Base-by-base conservation (phyloP, 2,329 filamentous ascomycete genomes). In the Tympanopsis confertula region DNA sequence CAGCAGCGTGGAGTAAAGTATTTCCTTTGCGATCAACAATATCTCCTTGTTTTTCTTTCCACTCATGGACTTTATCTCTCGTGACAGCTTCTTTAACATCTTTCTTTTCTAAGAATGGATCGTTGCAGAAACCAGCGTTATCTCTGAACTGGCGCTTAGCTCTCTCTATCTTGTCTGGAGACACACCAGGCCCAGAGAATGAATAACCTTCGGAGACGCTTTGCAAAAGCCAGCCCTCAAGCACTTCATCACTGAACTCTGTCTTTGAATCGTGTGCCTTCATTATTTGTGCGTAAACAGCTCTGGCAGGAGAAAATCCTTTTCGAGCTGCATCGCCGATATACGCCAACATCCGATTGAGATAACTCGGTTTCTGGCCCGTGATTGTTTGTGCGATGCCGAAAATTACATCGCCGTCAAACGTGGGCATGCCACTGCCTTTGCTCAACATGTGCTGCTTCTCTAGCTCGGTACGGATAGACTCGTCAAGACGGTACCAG, bases 381-480 rank as follows among this genome's bases (percentile, higher is more conserved):
- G 49, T 53, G n/a, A 52, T 42, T 10, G 41, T 50, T 35, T 51
- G 48, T 4, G 50, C 48, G 19, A 53, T 41, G 4, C 50, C 49
- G 33, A 53, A 45, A 2, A 51, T 38, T 19, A 50, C 46, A 38
- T 51, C 48, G 10, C 48, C 45, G 3, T 43, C 37, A 35, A 49
- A 45, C 1, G 38, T 38, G 15, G 42, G 38, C 1, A 35, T 39
- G 4, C 30, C 32, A 19, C 39, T 44, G n/a, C 32, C 37, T 24
- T 48, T 45, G 3, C 39, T 42, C 4, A 42, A 35, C 13, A 22
- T 20, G 38, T 50, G 47, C 37, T 53, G 50, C 10, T 42, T 38
- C 35, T 51, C 49, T 2, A 53, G 43, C 35, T 52, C 50, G 12
- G 37, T 26, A 10, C 45, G 41, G 13, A 53, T 46, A 20, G 47